phyloP scores from a whole-genome alignment of 129 eudicot species.

The Kitagawia praeruptora region DNA sequence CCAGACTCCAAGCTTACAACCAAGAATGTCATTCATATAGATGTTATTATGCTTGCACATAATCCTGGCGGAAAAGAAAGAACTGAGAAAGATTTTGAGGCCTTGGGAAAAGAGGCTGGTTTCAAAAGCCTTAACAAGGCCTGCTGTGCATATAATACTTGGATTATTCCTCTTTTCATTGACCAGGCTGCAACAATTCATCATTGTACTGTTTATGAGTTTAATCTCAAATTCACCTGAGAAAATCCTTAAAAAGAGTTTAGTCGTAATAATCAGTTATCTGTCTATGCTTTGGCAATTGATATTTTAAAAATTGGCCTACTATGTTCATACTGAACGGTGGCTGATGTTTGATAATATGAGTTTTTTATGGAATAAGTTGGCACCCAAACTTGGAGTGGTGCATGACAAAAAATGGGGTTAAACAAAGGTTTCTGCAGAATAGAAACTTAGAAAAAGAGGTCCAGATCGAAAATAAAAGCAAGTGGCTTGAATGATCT shows the following conservation, averaged over 20 bases:
- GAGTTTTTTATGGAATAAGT: not conserved
- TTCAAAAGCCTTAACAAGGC: not conserved
- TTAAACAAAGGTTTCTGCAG: not conserved
- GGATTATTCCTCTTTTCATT: not conserved
- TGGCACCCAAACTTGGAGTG: not conserved
- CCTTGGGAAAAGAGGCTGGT: conserved; percentile 12
- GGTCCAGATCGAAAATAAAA: no score
- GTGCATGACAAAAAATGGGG: not conserved
- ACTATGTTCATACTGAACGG: no score
- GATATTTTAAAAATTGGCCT: no score
- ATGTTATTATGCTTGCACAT: conserved; percentile 11
- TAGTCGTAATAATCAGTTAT: not conserved
- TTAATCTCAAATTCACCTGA: no score
- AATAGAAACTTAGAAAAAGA: not conserved
- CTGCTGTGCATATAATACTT: conserved; percentile 8
- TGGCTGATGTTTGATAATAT: no score
- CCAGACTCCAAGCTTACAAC: conserved; percentile 10
- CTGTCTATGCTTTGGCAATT: no score
- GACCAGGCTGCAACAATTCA: not conserved
- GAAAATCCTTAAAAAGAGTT: not conserved
- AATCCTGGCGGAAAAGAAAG: conserved; percentile 17
- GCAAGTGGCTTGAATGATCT: not conserved
- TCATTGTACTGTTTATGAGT: not conserved
- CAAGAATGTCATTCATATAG: not conserved
- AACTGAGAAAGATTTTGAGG: conserved; percentile 14